Percentiles rank a stretch among this genome's conserved stretches.
Evolutionary conservation across 139 green algal genomes (phyloP).

Genomic region (Nannochloris sp.): DNA sequence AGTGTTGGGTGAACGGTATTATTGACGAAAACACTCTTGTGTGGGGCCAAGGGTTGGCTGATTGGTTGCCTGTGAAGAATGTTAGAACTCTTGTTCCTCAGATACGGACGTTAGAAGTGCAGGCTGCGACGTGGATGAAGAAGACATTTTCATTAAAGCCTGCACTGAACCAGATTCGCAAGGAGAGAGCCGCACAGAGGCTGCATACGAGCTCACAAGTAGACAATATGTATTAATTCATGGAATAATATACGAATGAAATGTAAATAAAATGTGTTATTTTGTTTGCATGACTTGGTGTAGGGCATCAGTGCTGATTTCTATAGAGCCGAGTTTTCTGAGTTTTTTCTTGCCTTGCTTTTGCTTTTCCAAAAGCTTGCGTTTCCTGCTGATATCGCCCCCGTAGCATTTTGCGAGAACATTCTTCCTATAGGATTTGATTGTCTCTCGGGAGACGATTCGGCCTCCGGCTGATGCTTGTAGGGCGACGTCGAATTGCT

Average conservation of each 20-base stretch:
- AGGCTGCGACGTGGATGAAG: slow-evolving; percentile 52
- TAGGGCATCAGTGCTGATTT: slow-evolving; percentile 89
- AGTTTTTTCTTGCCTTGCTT: slow-evolving; percentile 95
- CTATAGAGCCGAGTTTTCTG: slow-evolving; percentile 72
- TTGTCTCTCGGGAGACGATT: slow-evolving; percentile 68
- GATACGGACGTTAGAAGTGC: slow-evolving; percentile 74
- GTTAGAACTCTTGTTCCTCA: slow-evolving; percentile 78
- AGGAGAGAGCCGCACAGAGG: slow-evolving; percentile 18
- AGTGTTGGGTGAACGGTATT: slow-evolving; percentile 73
- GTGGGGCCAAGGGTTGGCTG: slow-evolving; percentile 79
- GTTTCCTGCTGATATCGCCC: slow-evolving; percentile 75
- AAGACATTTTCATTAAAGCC: slow-evolving; percentile 46
- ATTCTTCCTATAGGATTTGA: slow-evolving; percentile 86
- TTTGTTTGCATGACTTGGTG: slow-evolving; percentile 23
- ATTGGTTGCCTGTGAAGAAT: slow-evolving; percentile 83
- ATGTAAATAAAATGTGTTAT: background rate
- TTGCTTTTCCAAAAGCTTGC: slow-evolving; percentile 98
- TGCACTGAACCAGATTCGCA: slow-evolving; percentile 25
- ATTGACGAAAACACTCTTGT: slow-evolving; percentile 89
- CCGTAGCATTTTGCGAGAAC: slow-evolving; percentile 98
- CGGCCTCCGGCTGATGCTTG: slow-evolving; percentile 58
- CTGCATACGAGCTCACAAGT: slow-evolving; percentile 20
- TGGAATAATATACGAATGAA: slow-evolving; percentile 5
- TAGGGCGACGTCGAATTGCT: slow-evolving; percentile 72
- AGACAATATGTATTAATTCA: slow-evolving; percentile 35